Base-by-base conservation (phyloP, 495 filamentous ascomycete species). In the Penicillium pulvis region DNA sequence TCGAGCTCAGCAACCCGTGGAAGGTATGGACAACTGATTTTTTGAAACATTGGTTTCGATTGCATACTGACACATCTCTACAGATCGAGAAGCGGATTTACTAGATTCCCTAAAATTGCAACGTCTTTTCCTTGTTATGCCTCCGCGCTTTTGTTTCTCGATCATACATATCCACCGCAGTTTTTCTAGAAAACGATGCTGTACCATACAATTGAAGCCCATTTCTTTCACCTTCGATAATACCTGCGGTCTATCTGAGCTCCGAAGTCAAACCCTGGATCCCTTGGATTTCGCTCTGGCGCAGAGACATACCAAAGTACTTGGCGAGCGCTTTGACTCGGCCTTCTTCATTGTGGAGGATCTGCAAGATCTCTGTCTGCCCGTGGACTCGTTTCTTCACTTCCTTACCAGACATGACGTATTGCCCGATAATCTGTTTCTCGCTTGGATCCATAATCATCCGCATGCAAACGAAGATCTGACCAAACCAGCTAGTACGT, bases 1-100 rank as follows among this genome's bases (percentile, higher is more conserved):
- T 95, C 79, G 93, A 97, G 68, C 64, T 97, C 66, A 97, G 88
- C 83, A 97, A 97, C 74, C 89, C 91, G 30, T 99, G 95, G 95
- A 93, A 85, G 83, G 89, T 91, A 81, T 50, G 79, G 56, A 59
- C 14, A 9, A 55, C 16, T 43, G n/a, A 26, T 12, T 14, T 12
- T 11, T 4, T 31, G 14, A 51, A 12, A 3, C 2, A 0, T 33
- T 41, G 30, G 3, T 1, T 16, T 12, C 8, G 2, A 33, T 41
- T 17, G 49, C 24, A 51, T 50, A 55, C 66, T 69, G 52, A 72
- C 50, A 10, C 30, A 8, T 6, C 24, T 16, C 17, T 23, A 36
- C 58, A 78, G 75, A 49, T 78, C 58, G 75, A 78, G 62, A 77
- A 72, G 59, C 73, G 74, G 60, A 73, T 77, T 14, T 77, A 64